phyloP scores from a whole-genome alignment of 192 early-diverging fungal genomes.

The Umbelopsis vinacea region DNA sequence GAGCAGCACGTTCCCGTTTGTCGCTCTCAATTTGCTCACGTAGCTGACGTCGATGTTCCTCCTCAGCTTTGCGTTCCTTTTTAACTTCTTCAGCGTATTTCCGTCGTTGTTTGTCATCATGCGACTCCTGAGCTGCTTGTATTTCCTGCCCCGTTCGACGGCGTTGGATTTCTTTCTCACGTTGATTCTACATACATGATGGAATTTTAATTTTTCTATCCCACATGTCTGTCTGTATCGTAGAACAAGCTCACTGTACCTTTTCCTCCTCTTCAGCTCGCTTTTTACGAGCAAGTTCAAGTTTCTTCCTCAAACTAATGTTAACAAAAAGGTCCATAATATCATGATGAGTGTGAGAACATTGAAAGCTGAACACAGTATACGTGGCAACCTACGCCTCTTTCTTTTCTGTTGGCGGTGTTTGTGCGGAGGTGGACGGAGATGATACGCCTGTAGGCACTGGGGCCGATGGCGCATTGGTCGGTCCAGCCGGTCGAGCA shows the following conservation, averaged over 20 bases:
- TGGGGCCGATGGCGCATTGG: neutral
- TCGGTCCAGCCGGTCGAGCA: neutral
- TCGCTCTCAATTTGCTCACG: slow-evolving; percentile 39
- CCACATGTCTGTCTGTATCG: neutral
- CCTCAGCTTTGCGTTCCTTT: slow-evolving; percentile 31
- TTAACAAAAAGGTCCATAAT: neutral
- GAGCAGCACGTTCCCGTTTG: slow-evolving; percentile 15
- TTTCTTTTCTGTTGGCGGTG: slow-evolving; percentile 17
- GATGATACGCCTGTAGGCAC: neutral
- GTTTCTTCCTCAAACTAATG: slow-evolving; percentile 16
- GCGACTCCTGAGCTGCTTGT: slow-evolving; percentile 19
- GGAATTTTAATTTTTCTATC: neutral
- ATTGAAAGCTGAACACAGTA: neutral
- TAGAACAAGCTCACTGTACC: neutral
- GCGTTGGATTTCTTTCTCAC: slow-evolving; percentile 33
- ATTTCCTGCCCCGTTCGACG: slow-evolving; percentile 29
- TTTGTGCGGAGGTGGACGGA: neutral
- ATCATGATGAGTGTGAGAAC: neutral
- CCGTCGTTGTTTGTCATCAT: slow-evolving; percentile 28
- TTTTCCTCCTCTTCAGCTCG: slow-evolving; percentile 23
- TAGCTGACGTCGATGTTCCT: slow-evolving; percentile 31
- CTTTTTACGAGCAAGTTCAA: slow-evolving; percentile 21
- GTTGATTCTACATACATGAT: slow-evolving; percentile 4
- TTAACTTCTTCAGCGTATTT: slow-evolving; percentile 33
- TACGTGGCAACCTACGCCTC: neutral